Base-by-base conservation (phyloP, 495 filamentous ascomycete species). In the Bacidia gigantensis region DNA sequence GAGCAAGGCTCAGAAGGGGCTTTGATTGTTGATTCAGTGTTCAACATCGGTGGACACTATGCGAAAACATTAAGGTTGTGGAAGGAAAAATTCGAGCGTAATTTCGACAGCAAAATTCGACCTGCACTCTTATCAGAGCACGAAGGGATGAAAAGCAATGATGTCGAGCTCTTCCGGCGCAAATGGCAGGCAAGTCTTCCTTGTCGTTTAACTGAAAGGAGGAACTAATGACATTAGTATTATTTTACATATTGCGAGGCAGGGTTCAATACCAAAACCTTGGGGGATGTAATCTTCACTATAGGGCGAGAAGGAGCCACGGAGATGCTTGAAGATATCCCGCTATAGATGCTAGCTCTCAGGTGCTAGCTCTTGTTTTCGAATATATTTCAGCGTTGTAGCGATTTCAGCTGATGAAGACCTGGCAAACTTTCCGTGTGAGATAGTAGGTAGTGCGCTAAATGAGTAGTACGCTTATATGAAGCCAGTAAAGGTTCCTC, bases 221-320 rank as follows among this genome's bases (percentile, higher is more conserved):
- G n/a, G n/a, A n/a, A n/a, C n/a, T n/a, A n/a, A n/a, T n/a, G n/a
- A n/a, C 1, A 46, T 18, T 44, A 83, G 69, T 86, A 86, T 57
- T 87, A 86, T 60, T 86, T 86, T 60, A 67, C 74, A 10, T 87
- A 86, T 61, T 84, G 78, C 48, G 82, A 86, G 59, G 82, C 81
- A 20, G 82, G 82, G 0, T 86, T 87, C 60, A 67, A 73, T 47
- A 79, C 78, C 22, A 82, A 84, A 63, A 80, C 80, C 5, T 64
- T 87, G 44, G 80, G 81, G 1, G 83, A 86, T 64, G 80, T 80
- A 18, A 80, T 85, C 49, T 73, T 88, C 49, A 73, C 70, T 39
- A 63, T 82, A n/a, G 79, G 73, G 2, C 70, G 82, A 39, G 82
- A 84, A 60, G 81, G 82, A 1, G 73, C 79, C 22, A 67, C 73